Base-by-base conservation (phyloP, 106 monocot species). In the Cymbidium sinense region DNA sequence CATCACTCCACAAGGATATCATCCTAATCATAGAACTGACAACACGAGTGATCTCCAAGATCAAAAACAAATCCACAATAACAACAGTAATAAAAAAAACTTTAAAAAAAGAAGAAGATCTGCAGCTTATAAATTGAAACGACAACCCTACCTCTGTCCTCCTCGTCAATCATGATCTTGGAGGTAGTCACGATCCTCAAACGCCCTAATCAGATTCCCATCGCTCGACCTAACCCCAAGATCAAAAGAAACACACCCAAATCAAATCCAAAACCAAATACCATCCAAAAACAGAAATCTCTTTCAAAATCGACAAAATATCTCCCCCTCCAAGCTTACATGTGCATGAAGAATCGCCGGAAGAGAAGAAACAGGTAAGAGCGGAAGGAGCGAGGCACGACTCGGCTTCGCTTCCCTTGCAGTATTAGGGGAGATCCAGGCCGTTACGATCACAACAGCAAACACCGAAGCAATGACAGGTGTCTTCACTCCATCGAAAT, bases 221-320 rank as follows among this genome's bases (percentile, higher is more conserved):
- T 67, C 67, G 31, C 67, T 67, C 67, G 31, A 67, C 67, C 67
- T 67, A 67, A 67, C 13, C 31, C 67, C 31, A 67, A 17, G 31
- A 67, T 67, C 67, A 9, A 28, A 31, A 8, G 31, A 67, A 30
- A 67, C 31, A 33, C 28, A 67, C 7, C 58, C n/a, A 58, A 58
- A 58, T 58, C 58, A 58, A 58, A 67, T 12, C 20, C n/a, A 67
- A 67, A 33, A 67, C 28, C 13, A 5, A 28, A 12, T 67, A 67
- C 10, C 31, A 33, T 67, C 33, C 67, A 67, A 67, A 67, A 67
- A 12, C 31, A 33, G 2, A 33, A 33, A 15, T 30, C 9, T 13
- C 2, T 31, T 31, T 67, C 67, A 33, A 67, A 67, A 67, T 58
- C 58, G 2, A 31, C 3, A 1, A 67, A 17, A 30, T 21, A 67